Evolutionary conservation across 352 stramenopile genomes (phyloP).

Genomic region (Pythium brassicae): DNA sequence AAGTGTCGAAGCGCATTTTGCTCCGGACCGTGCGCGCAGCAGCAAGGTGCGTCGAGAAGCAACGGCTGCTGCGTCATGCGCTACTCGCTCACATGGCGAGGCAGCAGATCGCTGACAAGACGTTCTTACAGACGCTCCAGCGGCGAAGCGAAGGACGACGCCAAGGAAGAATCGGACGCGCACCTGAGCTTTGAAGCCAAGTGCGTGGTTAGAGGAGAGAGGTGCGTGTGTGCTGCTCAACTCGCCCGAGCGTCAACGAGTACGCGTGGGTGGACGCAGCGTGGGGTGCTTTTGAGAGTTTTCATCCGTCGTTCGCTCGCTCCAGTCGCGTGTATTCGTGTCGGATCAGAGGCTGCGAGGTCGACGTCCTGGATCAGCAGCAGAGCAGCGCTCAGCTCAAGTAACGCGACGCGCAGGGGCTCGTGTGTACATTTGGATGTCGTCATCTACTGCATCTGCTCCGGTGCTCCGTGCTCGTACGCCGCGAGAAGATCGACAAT

Average conservation of each 20-base stretch:
- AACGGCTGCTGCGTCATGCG: background rate
- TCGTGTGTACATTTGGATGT: background rate
- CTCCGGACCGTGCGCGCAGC: constrained; percentile 20
- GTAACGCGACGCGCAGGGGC: background rate
- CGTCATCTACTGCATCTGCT: background rate
- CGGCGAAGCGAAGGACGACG: constrained; percentile 5
- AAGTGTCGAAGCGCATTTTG: constrained; percentile 64
- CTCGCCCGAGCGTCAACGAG: too few species aligned
- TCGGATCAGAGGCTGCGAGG: background rate
- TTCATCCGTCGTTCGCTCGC: background rate
- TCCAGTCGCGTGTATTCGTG: constrained; percentile 9
- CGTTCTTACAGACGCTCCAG: background rate
- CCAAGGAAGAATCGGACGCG: background rate
- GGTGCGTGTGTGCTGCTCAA: constrained; percentile 13
- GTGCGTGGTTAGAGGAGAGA: constrained; percentile 38
- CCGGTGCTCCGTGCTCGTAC: background rate
- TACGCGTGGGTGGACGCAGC: too few species aligned
- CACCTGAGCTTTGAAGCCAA: constrained; percentile 38
- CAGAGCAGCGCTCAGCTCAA: background rate
- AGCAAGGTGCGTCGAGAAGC: background rate
- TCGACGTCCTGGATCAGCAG: constrained; percentile 9
- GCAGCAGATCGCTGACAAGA: background rate
- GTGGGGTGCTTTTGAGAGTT: background rate
- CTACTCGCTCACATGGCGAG: too few species aligned
- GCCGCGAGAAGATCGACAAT: constrained; percentile 21